Evolutionary conservation across 2,329 filamentous ascomycete genomes (phyloP).

Genomic region (Gremmenia infestans): DNA sequence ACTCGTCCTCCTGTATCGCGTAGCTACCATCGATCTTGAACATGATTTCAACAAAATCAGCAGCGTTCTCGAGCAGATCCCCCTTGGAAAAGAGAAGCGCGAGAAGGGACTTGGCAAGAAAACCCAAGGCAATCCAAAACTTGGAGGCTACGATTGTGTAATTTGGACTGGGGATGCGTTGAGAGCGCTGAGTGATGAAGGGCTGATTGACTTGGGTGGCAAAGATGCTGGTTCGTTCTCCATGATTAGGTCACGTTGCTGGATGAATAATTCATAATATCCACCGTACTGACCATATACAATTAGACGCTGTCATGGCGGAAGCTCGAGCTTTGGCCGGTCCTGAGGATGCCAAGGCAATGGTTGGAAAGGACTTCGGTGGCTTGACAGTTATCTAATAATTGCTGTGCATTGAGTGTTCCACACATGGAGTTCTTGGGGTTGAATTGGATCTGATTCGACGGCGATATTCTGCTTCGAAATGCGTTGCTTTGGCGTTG

Average conservation of each 20-base stretch:
- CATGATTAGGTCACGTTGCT: background rate
- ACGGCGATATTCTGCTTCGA: too few species aligned
- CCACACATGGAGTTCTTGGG: too few species aligned
- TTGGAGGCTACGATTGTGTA: constrained; percentile 25
- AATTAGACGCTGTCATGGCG: constrained; percentile 17
- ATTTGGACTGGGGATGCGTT: constrained; percentile 24
- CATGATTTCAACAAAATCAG: constrained; percentile 10
- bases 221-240: constrained; percentile 12
- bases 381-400: constrained; percentile 15
- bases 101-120: constrained; percentile 6
- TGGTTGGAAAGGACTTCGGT: constrained; percentile 22
- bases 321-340: constrained; percentile 20
- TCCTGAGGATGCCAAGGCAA: constrained; percentile 20
- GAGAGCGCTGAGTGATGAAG: constrained; percentile 11
- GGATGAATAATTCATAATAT: background rate
- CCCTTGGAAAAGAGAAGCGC: constrained; percentile 16
- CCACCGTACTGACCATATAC: background rate
- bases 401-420: too few species aligned
- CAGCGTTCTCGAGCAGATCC: constrained; percentile 12
- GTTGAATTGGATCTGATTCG: too few species aligned
- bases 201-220: constrained; percentile 12
- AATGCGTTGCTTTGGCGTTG: too few species aligned
- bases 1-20: constrained; percentile 18
- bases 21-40: constrained; percentile 15
- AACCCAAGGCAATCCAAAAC: constrained; percentile 14